Evolutionary conservation across 768 basidiomycete genomes (phyloP).

Genomic region (Cystofilobasidium capitatum): DNA sequence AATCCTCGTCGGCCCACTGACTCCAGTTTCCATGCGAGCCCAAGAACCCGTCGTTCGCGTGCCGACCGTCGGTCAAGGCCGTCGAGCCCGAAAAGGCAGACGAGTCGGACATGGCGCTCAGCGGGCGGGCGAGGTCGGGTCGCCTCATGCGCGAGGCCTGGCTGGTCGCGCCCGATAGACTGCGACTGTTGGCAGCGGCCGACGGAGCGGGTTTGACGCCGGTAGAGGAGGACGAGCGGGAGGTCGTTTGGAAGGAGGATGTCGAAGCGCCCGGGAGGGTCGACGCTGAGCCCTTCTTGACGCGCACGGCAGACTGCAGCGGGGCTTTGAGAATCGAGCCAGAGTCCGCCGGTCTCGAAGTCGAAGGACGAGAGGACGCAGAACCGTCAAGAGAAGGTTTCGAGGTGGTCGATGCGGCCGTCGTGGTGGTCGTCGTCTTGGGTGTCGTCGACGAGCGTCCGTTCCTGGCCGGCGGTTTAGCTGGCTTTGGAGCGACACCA

Average conservation of each 20-base stretch:
- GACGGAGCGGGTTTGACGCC: not conserved
- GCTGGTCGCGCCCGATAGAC: not conserved
- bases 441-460: conserved; percentile 4
- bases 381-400: not conserved
- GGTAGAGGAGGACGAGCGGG: not conserved
- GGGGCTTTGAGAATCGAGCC: not conserved
- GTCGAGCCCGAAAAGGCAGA: not conserved
- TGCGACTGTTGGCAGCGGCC: not conserved
- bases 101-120: conserved; percentile 1
- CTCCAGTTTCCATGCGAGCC: conserved; percentile 65
- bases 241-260: not conserved
- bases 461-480: not conserved
- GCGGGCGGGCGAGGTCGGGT: not conserved
- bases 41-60: conserved; percentile 46
- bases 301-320: not conserved
- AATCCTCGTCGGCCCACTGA: conserved; percentile 85
- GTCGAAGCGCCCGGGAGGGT: conserved; percentile 3
- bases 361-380: not conserved
- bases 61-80: not conserved
- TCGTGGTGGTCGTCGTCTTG: not conserved
- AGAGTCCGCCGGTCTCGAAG: not conserved
- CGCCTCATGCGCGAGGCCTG: not conserved
- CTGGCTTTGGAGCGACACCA: not conserved
- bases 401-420: not conserved
- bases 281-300: conserved; percentile 12